phyloP scores from a whole-genome alignment of 2,329 filamentous ascomycete genomes.

The Arthrinium phaeospermum region DNA sequence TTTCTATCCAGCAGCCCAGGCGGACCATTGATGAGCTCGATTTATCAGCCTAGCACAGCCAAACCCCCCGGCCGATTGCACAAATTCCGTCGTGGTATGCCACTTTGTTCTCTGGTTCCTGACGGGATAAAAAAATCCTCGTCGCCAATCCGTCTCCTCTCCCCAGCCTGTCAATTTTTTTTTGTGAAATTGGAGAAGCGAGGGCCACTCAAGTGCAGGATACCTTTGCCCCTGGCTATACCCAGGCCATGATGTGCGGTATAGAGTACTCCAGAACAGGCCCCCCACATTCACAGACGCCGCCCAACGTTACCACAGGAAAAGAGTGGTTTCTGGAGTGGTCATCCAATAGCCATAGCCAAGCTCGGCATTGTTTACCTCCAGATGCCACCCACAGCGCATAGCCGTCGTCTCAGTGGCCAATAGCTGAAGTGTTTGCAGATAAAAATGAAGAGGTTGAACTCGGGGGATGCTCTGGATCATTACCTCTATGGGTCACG shows the following conservation, averaged over 20 bases:
- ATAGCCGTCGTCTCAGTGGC: not conserved
- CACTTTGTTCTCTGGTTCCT: conserved; percentile 25
- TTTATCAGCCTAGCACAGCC: conserved; percentile 17
- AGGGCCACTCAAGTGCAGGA: conserved; percentile 25
- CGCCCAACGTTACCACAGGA: conserved; percentile 19
- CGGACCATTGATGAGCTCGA: conserved; percentile 25
- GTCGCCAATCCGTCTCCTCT: conserved; percentile 17
- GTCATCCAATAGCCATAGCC: conserved; percentile 23
- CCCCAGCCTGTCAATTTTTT: conserved; percentile 25
- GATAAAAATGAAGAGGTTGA: conserved; percentile 17
- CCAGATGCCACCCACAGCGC: conserved; percentile 22
- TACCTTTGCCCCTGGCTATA: conserved; percentile 7
- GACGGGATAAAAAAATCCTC: conserved; percentile 34
- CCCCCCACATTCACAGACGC: conserved; percentile 20
- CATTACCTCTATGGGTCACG: conserved; percentile 1
- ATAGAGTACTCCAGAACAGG: conserved; percentile 19
- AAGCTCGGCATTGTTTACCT: conserved; percentile 19
- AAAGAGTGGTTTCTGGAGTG: conserved; percentile 20
- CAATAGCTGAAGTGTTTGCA: conserved; percentile 13
- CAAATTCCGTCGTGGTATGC: conserved; percentile 40
- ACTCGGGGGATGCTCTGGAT: not conserved
- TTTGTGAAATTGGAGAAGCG: conserved; percentile 38
- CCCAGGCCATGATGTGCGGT: not conserved
- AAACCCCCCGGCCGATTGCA: conserved; percentile 27
- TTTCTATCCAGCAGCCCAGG: not conserved